A percentile compares a stretch with the other conserved stretches of the same genome.
These are phyloP conservation scores for Amanita exitialis DNA, from an alignment of 768 basidiomycete genomes.

Conservation along the genomic window DNA sequence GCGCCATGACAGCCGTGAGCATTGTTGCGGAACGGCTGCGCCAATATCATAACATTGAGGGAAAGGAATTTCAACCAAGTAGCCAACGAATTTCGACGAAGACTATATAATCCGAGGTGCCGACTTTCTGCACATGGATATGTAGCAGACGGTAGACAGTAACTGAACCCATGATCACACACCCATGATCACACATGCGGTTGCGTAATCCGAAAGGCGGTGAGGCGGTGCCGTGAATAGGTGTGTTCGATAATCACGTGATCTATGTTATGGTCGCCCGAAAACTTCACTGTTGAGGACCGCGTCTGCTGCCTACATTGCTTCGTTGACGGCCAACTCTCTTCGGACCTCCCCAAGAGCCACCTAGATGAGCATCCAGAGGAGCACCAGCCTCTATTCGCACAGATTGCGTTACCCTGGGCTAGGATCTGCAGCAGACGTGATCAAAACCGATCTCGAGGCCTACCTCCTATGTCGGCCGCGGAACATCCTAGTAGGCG, in stretches of 20 bases:
- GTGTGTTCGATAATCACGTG: neutral
- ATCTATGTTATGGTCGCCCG: neutral
- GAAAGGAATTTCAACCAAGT: neutral
- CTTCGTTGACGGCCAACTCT: neutral
- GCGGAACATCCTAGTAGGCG: neutral
- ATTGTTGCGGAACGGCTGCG: neutral
- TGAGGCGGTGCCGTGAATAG: neutral
- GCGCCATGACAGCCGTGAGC: neutral
- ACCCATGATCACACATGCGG: too few relatives aligned
- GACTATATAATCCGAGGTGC: neutral
- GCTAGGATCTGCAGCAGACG: neutral
- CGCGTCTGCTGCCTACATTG: neutral
- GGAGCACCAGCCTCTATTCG: neutral
- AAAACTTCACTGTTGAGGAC: neutral
- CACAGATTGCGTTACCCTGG: neutral
- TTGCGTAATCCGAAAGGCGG: neutral
- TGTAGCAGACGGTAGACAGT: neutral
- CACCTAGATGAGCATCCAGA: constrained; percentile 1
- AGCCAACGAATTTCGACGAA: neutral
- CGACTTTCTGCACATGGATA: neutral
- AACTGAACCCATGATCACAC: neutral
- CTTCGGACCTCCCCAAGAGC: neutral
- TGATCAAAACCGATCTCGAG: constrained; percentile 1
- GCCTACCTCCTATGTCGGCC: neutral
- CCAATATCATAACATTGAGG: neutral